These are phyloP conservation scores for Daphne laureola DNA, from an alignment of 441 rosid species.

Conservation along the genomic window DNA sequence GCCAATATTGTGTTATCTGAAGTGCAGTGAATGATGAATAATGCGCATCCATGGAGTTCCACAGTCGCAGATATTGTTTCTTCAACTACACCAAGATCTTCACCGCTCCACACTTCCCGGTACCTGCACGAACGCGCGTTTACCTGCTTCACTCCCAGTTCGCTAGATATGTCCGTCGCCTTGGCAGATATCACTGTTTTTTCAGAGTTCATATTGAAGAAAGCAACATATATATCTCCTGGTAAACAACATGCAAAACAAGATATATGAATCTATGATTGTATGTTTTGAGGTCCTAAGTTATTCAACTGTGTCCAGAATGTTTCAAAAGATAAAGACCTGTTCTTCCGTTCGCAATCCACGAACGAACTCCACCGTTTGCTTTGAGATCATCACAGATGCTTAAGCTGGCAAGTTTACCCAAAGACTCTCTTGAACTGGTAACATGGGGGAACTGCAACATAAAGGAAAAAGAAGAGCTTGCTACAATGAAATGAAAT, in stretches of 20 bases:
- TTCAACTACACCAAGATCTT: slow-evolving; percentile 21
- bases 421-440: slow-evolving; percentile 16
- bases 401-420: slow-evolving; percentile 35
- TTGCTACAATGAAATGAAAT: not conserved
- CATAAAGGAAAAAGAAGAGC: slow-evolving; percentile 3
- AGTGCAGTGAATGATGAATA: slow-evolving; percentile 51
- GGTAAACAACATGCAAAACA: slow-evolving; percentile 2
- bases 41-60: slow-evolving; percentile 51
- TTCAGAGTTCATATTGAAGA: slow-evolving; percentile 62
- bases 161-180: slow-evolving; percentile 46
- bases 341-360: slow-evolving; percentile 78
- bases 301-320: too few species aligned
- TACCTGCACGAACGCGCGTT: slow-evolving; percentile 32
- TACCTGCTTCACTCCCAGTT: slow-evolving; percentile 30
- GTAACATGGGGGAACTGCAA: slow-evolving; percentile 59
- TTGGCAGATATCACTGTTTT: slow-evolving; percentile 45
- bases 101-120: slow-evolving; percentile 68
- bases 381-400: slow-evolving; percentile 66
- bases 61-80: slow-evolving; percentile 35
- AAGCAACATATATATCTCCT: slow-evolving; percentile 71
- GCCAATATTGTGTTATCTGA: slow-evolving; percentile 4
- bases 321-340: slow-evolving; percentile 24
- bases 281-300: too few species aligned
- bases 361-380: slow-evolving; percentile 65
- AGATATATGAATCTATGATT: too few species aligned